Percentiles rank a stretch among this genome's conserved stretches.
Evolutionary conservation across 805 yeast species (phyloP).

Genomic region (Candida germanica): DNA sequence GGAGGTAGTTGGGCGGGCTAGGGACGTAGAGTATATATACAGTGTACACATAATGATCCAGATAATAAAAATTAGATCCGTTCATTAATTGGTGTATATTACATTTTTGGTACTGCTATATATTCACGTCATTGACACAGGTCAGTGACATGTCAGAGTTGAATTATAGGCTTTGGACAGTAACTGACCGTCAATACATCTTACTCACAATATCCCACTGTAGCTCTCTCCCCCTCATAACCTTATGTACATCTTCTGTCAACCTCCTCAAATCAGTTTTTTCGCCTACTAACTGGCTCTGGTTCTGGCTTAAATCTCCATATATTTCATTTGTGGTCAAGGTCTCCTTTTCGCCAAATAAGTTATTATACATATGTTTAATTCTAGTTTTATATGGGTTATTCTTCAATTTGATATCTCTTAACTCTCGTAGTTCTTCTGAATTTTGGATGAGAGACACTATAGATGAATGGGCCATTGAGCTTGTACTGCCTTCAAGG

Average conservation of each 20-base stretch:
- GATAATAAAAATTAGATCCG: too few relatives aligned
- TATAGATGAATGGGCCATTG: slow-evolving; percentile 2
- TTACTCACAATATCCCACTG: slow-evolving; percentile 17
- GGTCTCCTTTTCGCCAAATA: slow-evolving; percentile 8
- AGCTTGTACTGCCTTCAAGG: slow-evolving; percentile 2
- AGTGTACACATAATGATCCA: too few relatives aligned
- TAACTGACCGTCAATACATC: too few relatives aligned
- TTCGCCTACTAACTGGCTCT: background rate
- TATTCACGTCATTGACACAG: too few relatives aligned
- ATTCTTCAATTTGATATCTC: background rate
- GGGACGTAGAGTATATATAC: too few relatives aligned
- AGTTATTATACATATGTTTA: slow-evolving; percentile 1
- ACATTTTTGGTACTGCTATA: too few relatives aligned
- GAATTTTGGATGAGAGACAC: slow-evolving; percentile 4
- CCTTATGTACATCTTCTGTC: slow-evolving; percentile 31
- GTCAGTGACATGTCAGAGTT: too few relatives aligned
- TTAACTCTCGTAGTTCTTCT: slow-evolving; percentile 5
- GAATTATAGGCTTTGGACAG: too few relatives aligned
- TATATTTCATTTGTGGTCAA: slow-evolving; percentile 15
- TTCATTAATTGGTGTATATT: too few relatives aligned
- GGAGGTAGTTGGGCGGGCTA: too few relatives aligned
- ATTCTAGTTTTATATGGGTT: background rate
- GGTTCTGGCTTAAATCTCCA: slow-evolving; percentile 24
- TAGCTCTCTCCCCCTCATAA: slow-evolving; percentile 17
- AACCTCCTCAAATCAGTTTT: slow-evolving; percentile 21